Base-by-base conservation (phyloP, 106 monocot species). In the Dendrobium catenatum region DNA sequence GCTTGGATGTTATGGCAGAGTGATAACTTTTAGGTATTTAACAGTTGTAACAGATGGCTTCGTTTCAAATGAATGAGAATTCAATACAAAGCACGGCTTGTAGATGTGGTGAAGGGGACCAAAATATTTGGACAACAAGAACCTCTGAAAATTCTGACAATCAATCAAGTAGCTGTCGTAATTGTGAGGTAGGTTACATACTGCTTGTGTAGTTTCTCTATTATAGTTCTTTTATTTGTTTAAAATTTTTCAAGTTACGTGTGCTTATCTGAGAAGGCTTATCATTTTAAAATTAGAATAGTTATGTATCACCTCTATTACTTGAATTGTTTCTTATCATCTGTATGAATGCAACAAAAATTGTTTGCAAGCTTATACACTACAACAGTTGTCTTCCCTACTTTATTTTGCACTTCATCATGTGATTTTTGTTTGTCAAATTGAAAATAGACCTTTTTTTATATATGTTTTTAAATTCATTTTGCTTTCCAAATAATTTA, bases 151-250 rank as follows among this genome's bases (percentile, higher is more conserved):
- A 73, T 83, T 61, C 77, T 51, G 88, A 88, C n/a, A 88, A 78
- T 26, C 82, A 85, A 24, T 42, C 67, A 55, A 40, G 41, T 6
- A 79, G 73, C 24, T 88, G 86, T 42, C 49, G 66, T 24, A 85
- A 85, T 49, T 88, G 88, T 61, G 85, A 88, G 86, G 88, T 88
- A 31, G 26, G 15, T 42, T 74, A 42, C 70, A 70, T 70, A 1
- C 37, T 31, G 37, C 13, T 37, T 7, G 9, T 70, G 33, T 17
- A 37, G 16, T 33, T 70, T 70, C 0, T 33, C 70, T 70, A 37
- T 33, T 37, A 31, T 15, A 6, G 5, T 66, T 66, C 64, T 66
- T 26, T 22, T 61, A 22, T 22, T 24, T 66, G 6, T 15, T 66
- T 26, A 70, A 40, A 13, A 70, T 40, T 70, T 27, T 68, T 61